These are phyloP conservation scores for Ophiostoma tasmaniense DNA, from an alignment of 2,329 filamentous ascomycete species.

Conservation along the genomic window DNA sequence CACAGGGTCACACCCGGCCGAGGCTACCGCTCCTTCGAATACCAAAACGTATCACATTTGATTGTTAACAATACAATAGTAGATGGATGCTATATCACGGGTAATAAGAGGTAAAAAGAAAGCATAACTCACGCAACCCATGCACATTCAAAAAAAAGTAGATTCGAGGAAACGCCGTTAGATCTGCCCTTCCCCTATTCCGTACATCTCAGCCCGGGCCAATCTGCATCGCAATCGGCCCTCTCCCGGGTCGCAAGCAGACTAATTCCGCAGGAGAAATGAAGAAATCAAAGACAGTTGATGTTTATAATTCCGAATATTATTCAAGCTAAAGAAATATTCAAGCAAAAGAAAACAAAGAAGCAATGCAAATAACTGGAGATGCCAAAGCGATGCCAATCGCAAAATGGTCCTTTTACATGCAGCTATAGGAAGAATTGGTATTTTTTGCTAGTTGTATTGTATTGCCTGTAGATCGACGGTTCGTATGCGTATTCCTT, in stretches of 20 bases:
- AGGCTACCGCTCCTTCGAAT: not conserved
- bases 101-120: not conserved
- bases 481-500: not conserved
- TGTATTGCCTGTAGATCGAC: not conserved
- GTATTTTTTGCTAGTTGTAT: not conserved
- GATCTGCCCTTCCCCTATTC: conserved; percentile 2
- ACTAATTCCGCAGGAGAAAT: not conserved
- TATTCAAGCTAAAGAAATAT: not conserved
- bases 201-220: not conserved
- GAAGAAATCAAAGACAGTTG: not conserved
- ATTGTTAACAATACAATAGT: not conserved
- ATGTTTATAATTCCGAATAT: too few relatives aligned
- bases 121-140: not conserved
- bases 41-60: not conserved
- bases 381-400: not conserved
- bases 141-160: not conserved
- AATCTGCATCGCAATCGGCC: not conserved
- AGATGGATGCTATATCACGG: not conserved
- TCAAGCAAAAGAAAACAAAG: not conserved
- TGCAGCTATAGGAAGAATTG: not conserved
- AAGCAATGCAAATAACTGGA: not conserved
- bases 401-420: not conserved
- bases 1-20: not conserved
- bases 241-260: not conserved
- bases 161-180: not conserved